phyloP scores from a whole-genome alignment of 331 rosid species.

The Malus hybrid region DNA sequence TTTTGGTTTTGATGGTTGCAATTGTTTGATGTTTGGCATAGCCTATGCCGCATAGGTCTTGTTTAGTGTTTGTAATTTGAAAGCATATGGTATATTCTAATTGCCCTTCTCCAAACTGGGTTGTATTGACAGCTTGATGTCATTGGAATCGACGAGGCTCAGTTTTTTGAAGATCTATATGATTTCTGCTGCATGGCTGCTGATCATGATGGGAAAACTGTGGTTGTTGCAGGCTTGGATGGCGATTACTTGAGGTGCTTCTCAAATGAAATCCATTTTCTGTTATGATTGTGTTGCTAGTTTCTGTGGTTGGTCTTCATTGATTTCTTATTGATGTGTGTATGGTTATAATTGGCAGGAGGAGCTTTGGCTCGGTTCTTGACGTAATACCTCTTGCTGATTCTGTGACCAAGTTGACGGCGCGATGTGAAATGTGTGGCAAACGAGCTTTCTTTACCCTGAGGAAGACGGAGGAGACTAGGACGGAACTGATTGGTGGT shows the following conservation, averaged over 20 bases:
- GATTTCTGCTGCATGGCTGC: conserved; percentile 87
- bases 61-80: too few relatives aligned
- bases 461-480: conserved; percentile 69
- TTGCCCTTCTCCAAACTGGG: neutral
- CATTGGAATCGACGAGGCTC: conserved; percentile 92
- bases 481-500: conserved; percentile 79
- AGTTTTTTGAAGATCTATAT: conserved; percentile 77
- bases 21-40: neutral
- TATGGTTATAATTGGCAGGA: conserved; percentile 36
- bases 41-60: neutral
- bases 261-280: neutral
- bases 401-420: conserved; percentile 78
- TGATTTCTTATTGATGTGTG: neutral
- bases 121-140: conserved; percentile 66
- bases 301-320: neutral
- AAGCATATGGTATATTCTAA: neutral
- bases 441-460: conserved; percentile 30
- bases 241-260: conserved; percentile 82
- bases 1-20: neutral
- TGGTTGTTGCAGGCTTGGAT: conserved; percentile 81
- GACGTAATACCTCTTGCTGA: conserved; percentile 84
- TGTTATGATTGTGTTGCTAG: neutral
- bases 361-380: conserved; percentile 84
- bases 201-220: conserved; percentile 75
- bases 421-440: conserved; percentile 67